These are phyloP conservation scores for Carex pumila DNA, from an alignment of 176 grass and related monocot genomes.

Conservation along the genomic window DNA sequence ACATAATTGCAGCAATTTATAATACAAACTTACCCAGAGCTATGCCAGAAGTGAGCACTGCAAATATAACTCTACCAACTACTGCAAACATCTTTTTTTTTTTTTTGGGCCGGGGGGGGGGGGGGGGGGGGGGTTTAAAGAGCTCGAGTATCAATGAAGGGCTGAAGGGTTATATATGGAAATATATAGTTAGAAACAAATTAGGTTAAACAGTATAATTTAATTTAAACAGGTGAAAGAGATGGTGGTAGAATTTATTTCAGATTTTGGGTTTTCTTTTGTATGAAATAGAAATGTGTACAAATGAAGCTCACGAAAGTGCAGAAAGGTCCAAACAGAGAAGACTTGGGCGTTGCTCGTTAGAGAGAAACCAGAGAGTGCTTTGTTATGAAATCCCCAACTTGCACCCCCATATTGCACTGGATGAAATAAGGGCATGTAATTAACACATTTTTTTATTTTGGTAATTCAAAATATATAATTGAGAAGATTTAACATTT, in stretches of 20 bases:
- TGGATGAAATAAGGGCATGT: background rate
- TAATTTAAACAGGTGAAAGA: background rate
- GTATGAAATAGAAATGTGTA: background rate
- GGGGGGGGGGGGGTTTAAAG: background rate
- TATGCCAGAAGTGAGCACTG: constrained; percentile 60
- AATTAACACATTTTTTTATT: background rate
- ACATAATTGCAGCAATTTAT: background rate
- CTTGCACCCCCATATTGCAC: background rate
- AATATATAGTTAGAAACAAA: background rate
- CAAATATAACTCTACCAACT: constrained; percentile 34
- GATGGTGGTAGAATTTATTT: background rate
- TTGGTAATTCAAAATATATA: background rate
- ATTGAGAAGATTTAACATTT: background rate
- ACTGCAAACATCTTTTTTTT: background rate
- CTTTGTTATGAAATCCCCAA: background rate
- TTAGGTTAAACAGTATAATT: background rate
- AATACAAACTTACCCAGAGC: constrained; percentile 42
- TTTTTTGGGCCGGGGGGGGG: background rate
- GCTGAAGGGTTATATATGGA: background rate
- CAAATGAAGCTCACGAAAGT: background rate
- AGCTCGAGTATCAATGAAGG: background rate
- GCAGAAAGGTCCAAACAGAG: background rate
- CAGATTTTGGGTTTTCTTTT: background rate
- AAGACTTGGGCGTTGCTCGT: background rate
- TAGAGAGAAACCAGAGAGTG: background rate